These are phyloP conservation scores for Picea sitchensis DNA, from an alignment of 75 land plant genomes.

Conservation along the genomic window DNA sequence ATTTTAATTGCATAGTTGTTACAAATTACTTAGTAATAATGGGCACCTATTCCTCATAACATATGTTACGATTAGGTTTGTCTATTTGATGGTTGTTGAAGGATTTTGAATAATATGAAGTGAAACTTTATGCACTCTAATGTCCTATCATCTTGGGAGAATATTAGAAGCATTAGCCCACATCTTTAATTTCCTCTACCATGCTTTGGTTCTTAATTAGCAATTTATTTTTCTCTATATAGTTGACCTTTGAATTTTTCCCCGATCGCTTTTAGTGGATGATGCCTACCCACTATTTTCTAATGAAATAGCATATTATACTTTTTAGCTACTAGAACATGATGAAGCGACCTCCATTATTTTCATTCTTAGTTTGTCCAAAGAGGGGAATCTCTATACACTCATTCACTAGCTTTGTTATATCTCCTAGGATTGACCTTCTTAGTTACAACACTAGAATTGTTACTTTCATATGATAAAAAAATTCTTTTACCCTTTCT, in stretches of 20 bases:
- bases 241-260: background rate
- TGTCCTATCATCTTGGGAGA: background rate
- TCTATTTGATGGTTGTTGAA: background rate
- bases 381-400: background rate
- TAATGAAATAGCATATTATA: background rate
- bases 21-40: background rate
- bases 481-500: background rate
- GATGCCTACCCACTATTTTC: background rate
- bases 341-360: background rate
- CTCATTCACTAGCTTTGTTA: constrained; percentile 38
- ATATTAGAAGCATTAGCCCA: background rate
- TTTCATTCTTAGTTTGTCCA: background rate
- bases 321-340: background rate
- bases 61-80: background rate
- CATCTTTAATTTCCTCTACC: background rate
- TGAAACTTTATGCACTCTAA: background rate
- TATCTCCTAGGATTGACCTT: constrained; percentile 68
- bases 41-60: background rate
- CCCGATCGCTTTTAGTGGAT: background rate
- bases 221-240: background rate
- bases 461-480: constrained; percentile 9
- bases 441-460: background rate
- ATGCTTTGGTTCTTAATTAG: too few species aligned
- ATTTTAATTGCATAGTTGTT: background rate
- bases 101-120: background rate